Base-by-base conservation (phyloP, 192 early-diverging fungal genomes). In the Gamsiella multidivaricata region DNA sequence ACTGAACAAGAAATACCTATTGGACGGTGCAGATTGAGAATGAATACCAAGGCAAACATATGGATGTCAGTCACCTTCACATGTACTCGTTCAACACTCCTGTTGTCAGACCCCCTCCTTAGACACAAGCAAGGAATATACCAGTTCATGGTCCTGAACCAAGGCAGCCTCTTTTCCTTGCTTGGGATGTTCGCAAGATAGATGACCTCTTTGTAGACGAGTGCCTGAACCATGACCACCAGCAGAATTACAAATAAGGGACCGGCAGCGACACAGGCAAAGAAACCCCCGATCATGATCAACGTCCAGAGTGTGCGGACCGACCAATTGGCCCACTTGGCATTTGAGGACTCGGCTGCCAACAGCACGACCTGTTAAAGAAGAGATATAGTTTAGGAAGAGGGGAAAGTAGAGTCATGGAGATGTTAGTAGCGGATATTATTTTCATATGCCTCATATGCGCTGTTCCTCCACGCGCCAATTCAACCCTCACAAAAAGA, bases 181-280 rank as follows among this genome's bases (percentile, higher is more conserved):
- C 91, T 92, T 18, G 94, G 93, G 43, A 91, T 86, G 67, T 88
- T 81, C 28, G 94, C 93, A 53, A 98, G 86, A 23, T 88, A 87
- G 72, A 98, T 97, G 18, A 98, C 94, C 79, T 98, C 97, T 57
- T 86, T 87, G 82, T 94, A 98, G 31, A 98, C 94, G 29, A 94
- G 67, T 34, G 89, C 85, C 64, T 96, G 95, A 49, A 98, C 86
- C 49, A 89, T 80, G 49, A 92, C 85, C 1, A 98, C 95, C 78
- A 95, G 85, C 43, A 95, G 62, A 55, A 97, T 93, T 20, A 95
- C 93, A 72, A 87, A 89, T 22, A 90, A 64, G 60, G 94, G 95
- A 8, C 97, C 97, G 32, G 88, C 81, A 33, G 89, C 91, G 33
- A 94, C 80, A 18, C 89, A 85, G 29, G 82, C 74, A 61, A 93